Percentiles rank a stretch among this genome's conserved stretches.
Conservation (phyloP, 225 moss, liverwort and hornwort species). For the Bryum argenteum region DNA sequence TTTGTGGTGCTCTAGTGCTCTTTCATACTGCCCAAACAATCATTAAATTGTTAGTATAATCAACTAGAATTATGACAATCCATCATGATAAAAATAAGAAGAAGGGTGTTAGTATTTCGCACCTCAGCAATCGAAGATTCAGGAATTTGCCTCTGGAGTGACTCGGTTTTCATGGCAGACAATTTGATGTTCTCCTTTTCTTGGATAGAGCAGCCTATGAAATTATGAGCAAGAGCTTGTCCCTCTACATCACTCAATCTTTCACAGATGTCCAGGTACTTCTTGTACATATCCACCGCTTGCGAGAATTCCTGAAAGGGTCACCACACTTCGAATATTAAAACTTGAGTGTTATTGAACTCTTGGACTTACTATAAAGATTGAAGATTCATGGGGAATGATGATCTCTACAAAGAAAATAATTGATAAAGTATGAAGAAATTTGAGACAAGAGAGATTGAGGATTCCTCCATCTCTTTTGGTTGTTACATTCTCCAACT, state of each 20-base stretch:
- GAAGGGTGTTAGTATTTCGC: not conserved
- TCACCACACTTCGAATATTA: not conserved
- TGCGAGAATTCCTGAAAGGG: conserved; percentile 60
- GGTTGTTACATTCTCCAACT: too few species aligned
- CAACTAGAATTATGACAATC: too few species aligned
- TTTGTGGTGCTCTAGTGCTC: conserved; percentile 69
- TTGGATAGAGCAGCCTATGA: conserved; percentile 82
- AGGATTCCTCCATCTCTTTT: too few species aligned
- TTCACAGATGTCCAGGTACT: conserved; percentile 64
- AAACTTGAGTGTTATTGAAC: too few species aligned
- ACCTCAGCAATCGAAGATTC: conserved; percentile 38
- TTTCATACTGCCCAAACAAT: conserved; percentile 60
- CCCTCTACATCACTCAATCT: conserved; percentile 63
- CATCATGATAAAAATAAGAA: too few species aligned
- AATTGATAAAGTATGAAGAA: too few species aligned
- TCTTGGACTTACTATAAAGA: too few species aligned
- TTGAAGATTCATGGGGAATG: too few species aligned
- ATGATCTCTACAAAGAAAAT: too few species aligned
- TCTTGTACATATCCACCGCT: conserved; percentile 62
- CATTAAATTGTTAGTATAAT: not conserved
- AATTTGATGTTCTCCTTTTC: conserved; percentile 76
- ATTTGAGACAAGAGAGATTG: too few species aligned
- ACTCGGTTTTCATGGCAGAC: conserved; percentile 33
- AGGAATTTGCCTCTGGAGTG: conserved; percentile 14
- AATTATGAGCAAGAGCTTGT: conserved; percentile 75